Evolutionary conservation across 805 yeast genomes (phyloP), one percentile per base, ranked within the genome.

Genomic region (Candida lessepsii): DNA sequence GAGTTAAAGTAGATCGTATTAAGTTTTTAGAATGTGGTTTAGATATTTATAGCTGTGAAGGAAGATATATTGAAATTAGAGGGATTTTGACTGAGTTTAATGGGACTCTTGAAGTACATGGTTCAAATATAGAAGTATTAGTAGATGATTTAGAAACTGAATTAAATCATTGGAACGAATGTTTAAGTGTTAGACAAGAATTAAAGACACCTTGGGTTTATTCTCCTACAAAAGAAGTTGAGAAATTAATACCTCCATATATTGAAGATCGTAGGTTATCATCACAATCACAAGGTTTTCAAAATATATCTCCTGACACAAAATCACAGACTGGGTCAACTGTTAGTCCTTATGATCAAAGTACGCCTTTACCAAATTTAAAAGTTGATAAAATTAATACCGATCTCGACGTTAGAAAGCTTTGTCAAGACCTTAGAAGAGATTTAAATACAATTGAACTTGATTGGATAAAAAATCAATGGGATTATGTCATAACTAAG

Each of bases 201-300:
- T 48, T 66, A 3, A 13, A 20, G 5, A 31, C 13, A 2, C 63
- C 63, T 0, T 67, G 73, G 73, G 48, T 45, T 4, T 42, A 35
- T 33, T 11, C 27, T 5, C 32, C 36, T 3, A 13, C 13, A 4
- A 10, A 20, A 7, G 37, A 23, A 3, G 15, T 8, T 10, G 23
- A 19, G 14, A n/a, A 2, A 6, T 21, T 21, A 16, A 6, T 9
- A 5, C 39, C 48, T n/a, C 45, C 48, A 6, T 44, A 29, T 31
- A 15, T 19, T 15, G 8, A 6, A 5, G 48, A 40, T 32, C 13
- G 18, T 23, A 28, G 45, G 25, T 17, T 32, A 18, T 28, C n/a
- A n/a, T n/a, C 29, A 8, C 15, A 13, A 10, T 26, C 29, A 7
- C 29, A 26, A 26, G 15, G 6, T n/a, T 8, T 13, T n/a, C 24